Percentiles rank a stretch among this genome's conserved stretches.
These are phyloP conservation scores for Cryptosporidium sp. DNA, from an alignment of 169 alveolate species.

Conservation along the genomic window DNA sequence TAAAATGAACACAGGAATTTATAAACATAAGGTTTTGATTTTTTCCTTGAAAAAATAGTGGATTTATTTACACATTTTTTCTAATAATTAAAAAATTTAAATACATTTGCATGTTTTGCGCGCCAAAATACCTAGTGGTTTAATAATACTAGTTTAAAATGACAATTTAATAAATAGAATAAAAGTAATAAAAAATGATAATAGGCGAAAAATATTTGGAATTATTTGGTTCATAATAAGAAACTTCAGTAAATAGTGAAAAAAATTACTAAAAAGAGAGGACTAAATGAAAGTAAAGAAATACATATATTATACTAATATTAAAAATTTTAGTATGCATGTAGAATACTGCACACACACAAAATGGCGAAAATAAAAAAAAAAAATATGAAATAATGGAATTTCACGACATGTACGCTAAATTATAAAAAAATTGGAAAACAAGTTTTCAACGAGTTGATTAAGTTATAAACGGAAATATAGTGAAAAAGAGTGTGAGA, in stretches of 20 bases:
- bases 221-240: neutral
- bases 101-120: slow-evolving; percentile 9
- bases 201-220: neutral
- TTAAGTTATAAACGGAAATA: neutral
- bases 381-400: neutral
- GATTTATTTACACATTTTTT: neutral
- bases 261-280: neutral
- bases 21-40: neutral
- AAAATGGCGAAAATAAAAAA: neutral
- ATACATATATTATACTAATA: neutral
- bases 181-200: neutral
- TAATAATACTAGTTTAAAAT: neutral
- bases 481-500: neutral
- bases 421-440: neutral
- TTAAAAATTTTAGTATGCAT: neutral
- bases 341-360: slow-evolving; percentile 9
- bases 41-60: neutral
- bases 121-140: slow-evolving; percentile 12
- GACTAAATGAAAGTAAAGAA: neutral
- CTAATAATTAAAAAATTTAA: neutral
- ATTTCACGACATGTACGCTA: slow-evolving; percentile 23
- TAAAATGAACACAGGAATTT: too few species aligned
- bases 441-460: neutral
- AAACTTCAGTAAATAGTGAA: neutral
- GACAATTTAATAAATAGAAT: neutral